Evolutionary conservation across 208 protist genomes (phyloP), one percentile per base, ranked within the genome.

Genomic region (Wallacemonas sp.): DNA sequence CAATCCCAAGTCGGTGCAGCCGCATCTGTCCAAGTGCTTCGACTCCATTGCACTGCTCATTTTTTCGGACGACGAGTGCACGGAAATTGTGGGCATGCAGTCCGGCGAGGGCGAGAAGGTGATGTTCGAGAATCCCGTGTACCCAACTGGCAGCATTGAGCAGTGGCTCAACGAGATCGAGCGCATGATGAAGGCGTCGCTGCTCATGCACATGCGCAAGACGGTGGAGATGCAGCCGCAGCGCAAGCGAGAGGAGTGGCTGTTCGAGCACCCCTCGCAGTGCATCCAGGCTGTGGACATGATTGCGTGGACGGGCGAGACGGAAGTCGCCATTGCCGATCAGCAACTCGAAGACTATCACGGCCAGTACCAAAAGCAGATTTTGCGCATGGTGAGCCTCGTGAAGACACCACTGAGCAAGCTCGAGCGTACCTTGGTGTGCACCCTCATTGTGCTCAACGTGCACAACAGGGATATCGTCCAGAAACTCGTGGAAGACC

Each of bases 401-500:
- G 96, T 98, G 30, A 90, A 95, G 30, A 49, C 74, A 39, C 68
- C 91, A 1, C 79, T 98, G 34, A 94, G 76, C 29, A 90, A 91
- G 62, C 76, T 98, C 33, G 78, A 98, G 74, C 92, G 97, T 17
- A 89, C 81, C 23, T 80, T 97, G 23, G 79, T 99, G 36, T 96
- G 92, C 64, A 97, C 95, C 2, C 84, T 98, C 43, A 98, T 99
- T 74, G 94, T 98, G 19, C 80, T 98, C 46, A 92, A 98, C 68
- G 97, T 99, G 44, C 97, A 99, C 78, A 97, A 85, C 68, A 88
- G 97, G 33, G 97, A 99, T 78, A 97, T 98, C 71, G 83, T 98
- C n/a, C 68, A 90, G n/a, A 82, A 34, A 2, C 74, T 99, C 19
- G 63, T 77, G 46, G 64, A 76, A 19, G 65, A 78, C 21, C 36